Evolutionary conservation across 345 rosid species (phyloP).

Genomic region (Ceriops decandra): DNA sequence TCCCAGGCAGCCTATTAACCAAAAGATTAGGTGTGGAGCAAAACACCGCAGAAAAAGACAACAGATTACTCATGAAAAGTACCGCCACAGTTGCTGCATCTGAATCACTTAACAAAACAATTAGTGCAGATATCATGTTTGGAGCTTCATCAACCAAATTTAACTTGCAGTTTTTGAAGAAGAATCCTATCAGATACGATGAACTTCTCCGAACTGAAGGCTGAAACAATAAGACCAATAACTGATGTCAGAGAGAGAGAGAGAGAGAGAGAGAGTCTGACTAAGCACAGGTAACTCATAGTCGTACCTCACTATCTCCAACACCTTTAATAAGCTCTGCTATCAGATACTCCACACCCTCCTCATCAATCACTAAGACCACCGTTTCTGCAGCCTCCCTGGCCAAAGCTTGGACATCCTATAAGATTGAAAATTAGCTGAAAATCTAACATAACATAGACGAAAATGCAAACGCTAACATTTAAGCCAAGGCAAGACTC

Average conservation of each 20-base stretch:
- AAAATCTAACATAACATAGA: background rate
- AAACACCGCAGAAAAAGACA: background rate
- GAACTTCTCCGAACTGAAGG: constrained; percentile 87
- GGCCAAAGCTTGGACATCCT: constrained; percentile 87
- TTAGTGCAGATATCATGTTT: constrained; percentile 82
- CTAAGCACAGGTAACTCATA: background rate
- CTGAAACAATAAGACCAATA: constrained; percentile 40
- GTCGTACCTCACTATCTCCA: constrained; percentile 65
- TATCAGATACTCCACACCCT: constrained; percentile 72
- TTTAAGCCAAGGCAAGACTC: background rate
- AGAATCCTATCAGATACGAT: constrained; percentile 79
- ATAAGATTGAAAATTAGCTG: constrained; percentile 19
- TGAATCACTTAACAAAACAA: constrained; percentile 84
- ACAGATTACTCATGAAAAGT: constrained; percentile 22
- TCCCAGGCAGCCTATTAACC: constrained; percentile 81
- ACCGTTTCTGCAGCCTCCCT: constrained; percentile 89
- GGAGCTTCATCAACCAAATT: constrained; percentile 96
- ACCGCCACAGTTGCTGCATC: constrained; percentile 80
- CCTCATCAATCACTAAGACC: constrained; percentile 82
- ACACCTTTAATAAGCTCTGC: constrained; percentile 88
- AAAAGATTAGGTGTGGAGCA: constrained; percentile 23
- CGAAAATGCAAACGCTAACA: too few relatives aligned
- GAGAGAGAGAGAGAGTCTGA: background rate
- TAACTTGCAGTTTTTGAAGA: constrained; percentile 85
- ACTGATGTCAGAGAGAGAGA: constrained; percentile 8